Evolutionary conservation across 805 yeast species (phyloP).

Genomic region (Lipomyces kockii): DNA sequence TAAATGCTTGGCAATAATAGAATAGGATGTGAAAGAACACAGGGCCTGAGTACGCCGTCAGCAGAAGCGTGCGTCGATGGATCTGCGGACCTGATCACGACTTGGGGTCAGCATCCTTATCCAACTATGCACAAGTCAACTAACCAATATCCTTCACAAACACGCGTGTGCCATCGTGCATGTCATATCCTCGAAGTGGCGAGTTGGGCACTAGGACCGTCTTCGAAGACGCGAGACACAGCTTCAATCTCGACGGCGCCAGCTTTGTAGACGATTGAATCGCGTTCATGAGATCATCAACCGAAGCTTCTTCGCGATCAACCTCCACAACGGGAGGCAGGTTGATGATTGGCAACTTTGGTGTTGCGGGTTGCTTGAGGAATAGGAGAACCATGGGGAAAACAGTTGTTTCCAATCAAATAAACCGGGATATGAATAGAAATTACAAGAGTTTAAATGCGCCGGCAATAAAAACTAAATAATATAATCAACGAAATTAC

Average conservation of each 20-base stretch:
- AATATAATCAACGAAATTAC: neutral
- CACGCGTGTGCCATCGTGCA: constrained; percentile 34
- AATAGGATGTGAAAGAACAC: constrained; percentile 73
- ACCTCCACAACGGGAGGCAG: constrained; percentile 30
- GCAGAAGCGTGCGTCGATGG: constrained; percentile 83
- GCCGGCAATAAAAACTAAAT: neutral
- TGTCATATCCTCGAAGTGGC: constrained; percentile 28
- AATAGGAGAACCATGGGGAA: constrained; percentile 29
- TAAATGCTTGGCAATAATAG: constrained; percentile 52
- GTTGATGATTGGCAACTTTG: constrained; percentile 23
- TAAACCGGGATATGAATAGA: neutral
- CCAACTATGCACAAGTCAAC: neutral
- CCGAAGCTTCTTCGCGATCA: constrained; percentile 28
- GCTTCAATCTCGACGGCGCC: constrained; percentile 21
- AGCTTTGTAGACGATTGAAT: constrained; percentile 25
- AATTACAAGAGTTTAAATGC: neutral
- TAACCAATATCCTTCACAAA: constrained; percentile 27
- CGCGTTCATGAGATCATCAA: constrained; percentile 27
- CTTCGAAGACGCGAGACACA: constrained; percentile 26
- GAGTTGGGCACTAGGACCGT: constrained; percentile 22
- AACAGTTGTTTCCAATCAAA: neutral
- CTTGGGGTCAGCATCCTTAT: neutral
- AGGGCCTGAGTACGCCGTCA: constrained; percentile 92
- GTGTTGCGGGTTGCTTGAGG: constrained; percentile 25
- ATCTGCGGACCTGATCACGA: constrained; percentile 63